These are phyloP conservation scores for Monosporascus sp. DNA, from an alignment of 2,329 filamentous ascomycete genomes.

Conservation along the genomic window DNA sequence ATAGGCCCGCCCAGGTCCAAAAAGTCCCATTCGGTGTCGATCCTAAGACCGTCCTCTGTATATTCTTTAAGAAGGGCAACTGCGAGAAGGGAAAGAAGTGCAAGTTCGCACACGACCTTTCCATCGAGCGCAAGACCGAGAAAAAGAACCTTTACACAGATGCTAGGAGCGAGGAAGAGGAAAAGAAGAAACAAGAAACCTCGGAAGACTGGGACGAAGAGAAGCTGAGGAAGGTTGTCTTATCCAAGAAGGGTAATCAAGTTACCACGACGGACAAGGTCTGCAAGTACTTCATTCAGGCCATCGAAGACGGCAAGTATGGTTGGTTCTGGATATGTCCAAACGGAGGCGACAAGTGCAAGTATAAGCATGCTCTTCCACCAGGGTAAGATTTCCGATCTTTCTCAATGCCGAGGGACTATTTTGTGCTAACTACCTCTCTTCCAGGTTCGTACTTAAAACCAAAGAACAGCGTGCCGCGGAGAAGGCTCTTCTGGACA, in stretches of 20 bases:
- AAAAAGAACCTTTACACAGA: slow-evolving; percentile 93
- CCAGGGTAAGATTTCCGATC: slow-evolving; percentile 64
- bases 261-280: slow-evolving; percentile 95
- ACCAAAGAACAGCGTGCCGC: slow-evolving; percentile 94
- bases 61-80: slow-evolving; percentile 95
- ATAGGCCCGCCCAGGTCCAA: slow-evolving; percentile 90
- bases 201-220: slow-evolving; percentile 98
- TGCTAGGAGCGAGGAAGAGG: slow-evolving; percentile 64
- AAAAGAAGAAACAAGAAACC: slow-evolving; percentile 81
- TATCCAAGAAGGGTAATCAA: slow-evolving; percentile 97
- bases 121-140: slow-evolving; percentile 83
- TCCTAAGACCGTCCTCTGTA: slow-evolving; percentile 92
- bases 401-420: neutral
- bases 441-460: slow-evolving; percentile 80
- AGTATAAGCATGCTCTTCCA: slow-evolving; percentile 94
- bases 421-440: slow-evolving; percentile 19
- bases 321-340: slow-evolving; percentile 99
- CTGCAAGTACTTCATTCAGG: slow-evolving; percentile 97
- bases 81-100: slow-evolving; percentile 98
- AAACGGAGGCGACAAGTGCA: slow-evolving; percentile 95
- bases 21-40: slow-evolving; percentile 98
- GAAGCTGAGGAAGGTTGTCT: slow-evolving; percentile 81
- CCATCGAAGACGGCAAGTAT: slow-evolving; percentile 97
- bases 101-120: slow-evolving; percentile 92
- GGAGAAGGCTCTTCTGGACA: slow-evolving; percentile 93